These are phyloP conservation scores for Fusarium piperis DNA, from an alignment of 2,329 filamentous ascomycete species.

Conservation along the genomic window DNA sequence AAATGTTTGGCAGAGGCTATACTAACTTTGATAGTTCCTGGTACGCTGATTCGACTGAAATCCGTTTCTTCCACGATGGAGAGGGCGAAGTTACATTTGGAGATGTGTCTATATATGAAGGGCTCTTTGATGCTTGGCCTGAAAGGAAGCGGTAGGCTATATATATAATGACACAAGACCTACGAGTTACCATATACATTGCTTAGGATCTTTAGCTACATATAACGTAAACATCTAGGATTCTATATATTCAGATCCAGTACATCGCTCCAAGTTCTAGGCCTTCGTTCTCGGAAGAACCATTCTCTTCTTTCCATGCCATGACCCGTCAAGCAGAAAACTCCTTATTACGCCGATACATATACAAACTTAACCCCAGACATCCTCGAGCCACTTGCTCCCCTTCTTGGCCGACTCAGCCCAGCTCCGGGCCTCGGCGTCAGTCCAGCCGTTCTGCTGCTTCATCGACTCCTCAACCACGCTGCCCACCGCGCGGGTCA, in stretches of 20 bases:
- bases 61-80: slow-evolving; percentile 50
- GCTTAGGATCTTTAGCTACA: background rate
- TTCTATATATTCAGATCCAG: background rate
- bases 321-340: background rate
- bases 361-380: slow-evolving; percentile 55
- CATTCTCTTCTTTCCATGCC: background rate
- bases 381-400: slow-evolving; percentile 64
- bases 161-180: background rate
- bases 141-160: slow-evolving; percentile 32
- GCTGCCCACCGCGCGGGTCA: slow-evolving; percentile 57
- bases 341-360: background rate
- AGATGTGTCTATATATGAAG: slow-evolving; percentile 48
- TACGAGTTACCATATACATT: background rate
- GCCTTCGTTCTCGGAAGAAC: background rate
- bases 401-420: slow-evolving; percentile 57
- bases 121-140: slow-evolving; percentile 52
- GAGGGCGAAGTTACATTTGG: slow-evolving; percentile 44
- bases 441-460: slow-evolving; percentile 49
- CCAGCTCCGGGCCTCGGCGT: slow-evolving; percentile 56
- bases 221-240: background rate
- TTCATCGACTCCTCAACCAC: slow-evolving; percentile 50
- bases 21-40: slow-evolving; percentile 45
- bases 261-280: background rate
- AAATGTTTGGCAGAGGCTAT: background rate
- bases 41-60: slow-evolving; percentile 47